These are phyloP conservation scores for Wickerhamiella infanticola DNA, from an alignment of 1,139 yeast species.

Conservation along the genomic window DNA sequence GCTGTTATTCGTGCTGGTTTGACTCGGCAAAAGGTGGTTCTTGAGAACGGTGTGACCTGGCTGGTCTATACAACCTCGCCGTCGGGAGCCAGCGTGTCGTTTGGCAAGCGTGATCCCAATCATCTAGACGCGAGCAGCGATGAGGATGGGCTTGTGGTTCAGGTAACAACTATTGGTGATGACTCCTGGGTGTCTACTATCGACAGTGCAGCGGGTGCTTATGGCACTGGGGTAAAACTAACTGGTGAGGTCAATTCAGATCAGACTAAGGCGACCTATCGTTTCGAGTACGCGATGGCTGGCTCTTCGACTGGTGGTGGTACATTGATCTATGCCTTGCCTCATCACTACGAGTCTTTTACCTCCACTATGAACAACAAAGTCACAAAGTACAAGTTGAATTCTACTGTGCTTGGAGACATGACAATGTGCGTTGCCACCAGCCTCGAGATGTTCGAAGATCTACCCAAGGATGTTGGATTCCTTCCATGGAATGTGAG, in stretches of 20 bases:
- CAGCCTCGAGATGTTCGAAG: slow-evolving; percentile 35
- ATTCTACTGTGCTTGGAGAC: slow-evolving; percentile 50
- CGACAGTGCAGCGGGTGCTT: slow-evolving; percentile 48
- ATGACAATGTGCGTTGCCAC: slow-evolving; percentile 45
- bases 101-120: slow-evolving; percentile 36
- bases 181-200: slow-evolving; percentile 8
- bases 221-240: slow-evolving; percentile 30
- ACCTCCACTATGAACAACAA: slow-evolving; percentile 18
- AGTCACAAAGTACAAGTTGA: slow-evolving; percentile 36
- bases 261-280: slow-evolving; percentile 33
- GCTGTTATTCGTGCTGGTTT: slow-evolving; percentile 12
- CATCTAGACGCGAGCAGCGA: slow-evolving; percentile 29
- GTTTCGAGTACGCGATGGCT: slow-evolving; percentile 34
- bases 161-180: slow-evolving; percentile 25
- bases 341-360: slow-evolving; percentile 52
- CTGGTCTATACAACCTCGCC: slow-evolving; percentile 40
- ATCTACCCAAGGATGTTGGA: slow-evolving; percentile 35
- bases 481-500: slow-evolving; percentile 34
- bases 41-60: slow-evolving; percentile 40
- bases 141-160: slow-evolving; percentile 28
- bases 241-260: slow-evolving; percentile 25
- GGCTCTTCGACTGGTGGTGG: slow-evolving; percentile 41
- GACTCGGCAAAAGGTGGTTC: slow-evolving; percentile 36
- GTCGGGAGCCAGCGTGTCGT: slow-evolving; percentile 13
- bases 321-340: slow-evolving; percentile 50